These are phyloP conservation scores for Graphium sp. DNA, from an alignment of 2,329 filamentous ascomycete genomes.

Conservation along the genomic window DNA sequence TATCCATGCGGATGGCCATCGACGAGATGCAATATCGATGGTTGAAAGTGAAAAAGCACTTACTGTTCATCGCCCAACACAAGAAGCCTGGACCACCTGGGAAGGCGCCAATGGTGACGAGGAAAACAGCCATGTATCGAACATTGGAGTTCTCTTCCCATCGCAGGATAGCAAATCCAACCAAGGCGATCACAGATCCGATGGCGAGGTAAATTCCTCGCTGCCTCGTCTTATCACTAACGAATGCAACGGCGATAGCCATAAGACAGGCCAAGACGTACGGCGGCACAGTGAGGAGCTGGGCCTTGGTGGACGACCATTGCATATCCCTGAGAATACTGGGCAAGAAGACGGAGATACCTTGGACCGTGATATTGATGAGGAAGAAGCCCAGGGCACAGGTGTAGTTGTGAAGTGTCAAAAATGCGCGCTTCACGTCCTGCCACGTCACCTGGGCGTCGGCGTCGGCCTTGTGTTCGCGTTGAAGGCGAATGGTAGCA, in stretches of 20 bases:
- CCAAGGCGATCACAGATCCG: conserved; percentile 23
- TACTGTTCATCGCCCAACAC: conserved; percentile 40
- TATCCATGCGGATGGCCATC: too few species aligned
- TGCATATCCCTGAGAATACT: conserved; percentile 25
- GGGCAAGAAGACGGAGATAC: conserved; percentile 29
- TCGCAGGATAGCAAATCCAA: conserved; percentile 33
- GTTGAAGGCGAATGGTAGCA: conserved; percentile 29
- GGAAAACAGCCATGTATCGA: conserved; percentile 34
- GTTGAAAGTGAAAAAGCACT: conserved; percentile 5
- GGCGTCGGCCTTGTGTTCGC: conserved; percentile 27
- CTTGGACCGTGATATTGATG: conserved; percentile 43
- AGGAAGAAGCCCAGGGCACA: conserved; percentile 40
- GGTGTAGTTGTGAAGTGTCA: conserved; percentile 41
- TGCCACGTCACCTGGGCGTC: conserved; percentile 26
- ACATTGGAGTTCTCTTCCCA: conserved; percentile 23
- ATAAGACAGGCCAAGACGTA: conserved; percentile 22
- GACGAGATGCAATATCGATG: conserved; percentile 1
- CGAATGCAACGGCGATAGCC: conserved; percentile 13
- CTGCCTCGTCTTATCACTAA: conserved; percentile 13
- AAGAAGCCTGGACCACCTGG: conserved; percentile 40
- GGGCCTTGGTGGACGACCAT: conserved; percentile 19
- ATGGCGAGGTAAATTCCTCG: conserved; percentile 21
- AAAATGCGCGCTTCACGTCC: conserved; percentile 32
- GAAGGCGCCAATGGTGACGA: conserved; percentile 38
- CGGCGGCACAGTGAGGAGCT: conserved; percentile 25